Evolutionary conservation across 768 basidiomycete species (phyloP), one percentile per base, ranked within the genome.

Genomic region (Crassisporium funariophilum): DNA sequence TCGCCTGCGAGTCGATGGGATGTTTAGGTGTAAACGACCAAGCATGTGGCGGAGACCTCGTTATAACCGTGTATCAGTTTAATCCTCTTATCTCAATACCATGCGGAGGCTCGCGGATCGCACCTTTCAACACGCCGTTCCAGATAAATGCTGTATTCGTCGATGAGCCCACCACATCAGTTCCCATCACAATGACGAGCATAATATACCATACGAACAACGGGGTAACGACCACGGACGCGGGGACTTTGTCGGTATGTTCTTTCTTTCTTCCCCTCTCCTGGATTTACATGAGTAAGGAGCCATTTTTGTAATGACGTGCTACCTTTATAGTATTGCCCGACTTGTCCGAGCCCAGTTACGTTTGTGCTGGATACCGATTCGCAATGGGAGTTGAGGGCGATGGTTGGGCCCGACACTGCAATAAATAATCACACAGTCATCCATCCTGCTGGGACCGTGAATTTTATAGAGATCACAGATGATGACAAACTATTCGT

Each of bases 261-360:
- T n/a, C n/a, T n/a, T n/a, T n/a, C n/a, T n/a, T n/a, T n/a, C n/a
- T n/a, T n/a, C n/a, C n/a, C n/a, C n/a, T n/a, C n/a, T n/a, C n/a
- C n/a, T n/a, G n/a, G n/a, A n/a, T n/a, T n/a, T n/a, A n/a, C n/a
- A n/a, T n/a, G n/a, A n/a, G n/a, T n/a, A n/a, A n/a, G n/a, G n/a
- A n/a, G n/a, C n/a, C n/a, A n/a, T n/a, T n/a, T n/a, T n/a, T n/a
- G n/a, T n/a, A n/a, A n/a, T n/a, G n/a, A n/a, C n/a, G n/a, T n/a
- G n/a, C n/a, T n/a, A n/a, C n/a, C n/a, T 60, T 71, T 20, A 5
- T 39, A 46, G 45, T 38, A 46, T 10, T 46, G 45, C 19, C 35
- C 36, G 13, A 46, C 45, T 2, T 46, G 45, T 31, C 45, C 45
- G 2, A 38, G 21, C 17, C 36, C 45, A 4, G 24, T 46, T 9